Evolutionary conservation across 768 basidiomycete species (phyloP), one percentile per base, ranked within the genome.

Genomic region (Cystofilobasidium capitatum): DNA sequence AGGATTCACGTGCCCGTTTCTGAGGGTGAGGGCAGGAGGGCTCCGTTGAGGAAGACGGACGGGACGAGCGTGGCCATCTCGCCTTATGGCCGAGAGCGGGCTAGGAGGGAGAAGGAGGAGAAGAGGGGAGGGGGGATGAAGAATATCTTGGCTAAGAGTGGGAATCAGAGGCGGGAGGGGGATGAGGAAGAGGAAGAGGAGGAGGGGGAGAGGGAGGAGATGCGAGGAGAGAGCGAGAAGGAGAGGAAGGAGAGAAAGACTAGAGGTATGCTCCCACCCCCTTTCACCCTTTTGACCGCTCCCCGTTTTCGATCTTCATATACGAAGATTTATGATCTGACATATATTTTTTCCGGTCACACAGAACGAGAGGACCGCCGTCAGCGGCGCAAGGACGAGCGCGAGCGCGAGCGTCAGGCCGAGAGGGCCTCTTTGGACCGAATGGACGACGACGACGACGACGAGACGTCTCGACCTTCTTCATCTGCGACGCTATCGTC

Each of bases 21-120:
- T 49, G n/a, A n/a, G n/a, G n/a, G n/a, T 55, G 29, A 55, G 14
- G 8, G 51, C 22, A 49, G 20, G 45, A 45, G 44, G 24, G 57
- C 29, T 1, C 12, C 22, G 47, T 22, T n/a, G 14, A 58, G 31
- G 26, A 22, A 26, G 31, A 58, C 37, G 58, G n/a, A 26, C 3
- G 17, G 40, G 16, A 29, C n/a, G 47, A 29, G 29, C 47, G 6
- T 49, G 47, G 29, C 29, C n/a, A 61, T 61, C 24, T 61, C 59
- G 39, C 59, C 59, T 8, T 61, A 61, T 26, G 59, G 59, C 13
- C 59, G 59, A 3, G 59, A 45, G 26, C 6, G 31, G 24, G 59
- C 16, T 8, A 20, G 40, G 2, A 35, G 59, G 17, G 39, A 17
- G 17, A 39, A 26, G n/a, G 59, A 44, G n/a, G 31, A 26, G 31